Evolutionary conservation across 345 rosid genomes (phyloP).

Genomic region (Murraya paniculata): DNA sequence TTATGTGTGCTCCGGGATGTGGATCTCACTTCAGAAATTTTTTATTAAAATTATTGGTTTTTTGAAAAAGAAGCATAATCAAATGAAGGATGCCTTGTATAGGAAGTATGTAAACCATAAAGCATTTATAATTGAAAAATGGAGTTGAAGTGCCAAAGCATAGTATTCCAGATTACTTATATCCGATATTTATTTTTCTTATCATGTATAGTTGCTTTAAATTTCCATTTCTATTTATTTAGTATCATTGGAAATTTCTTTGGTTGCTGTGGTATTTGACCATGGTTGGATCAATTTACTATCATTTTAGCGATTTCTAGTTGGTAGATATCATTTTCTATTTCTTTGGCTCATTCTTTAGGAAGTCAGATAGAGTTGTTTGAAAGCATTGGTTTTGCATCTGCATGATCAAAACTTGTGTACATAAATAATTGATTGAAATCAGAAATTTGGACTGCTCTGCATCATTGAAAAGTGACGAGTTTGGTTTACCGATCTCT

Average conservation of each 20-base stretch:
- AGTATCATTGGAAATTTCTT: neutral
- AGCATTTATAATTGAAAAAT: neutral
- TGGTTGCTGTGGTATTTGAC: neutral
- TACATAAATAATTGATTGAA: conserved; percentile 5
- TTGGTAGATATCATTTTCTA: neutral
- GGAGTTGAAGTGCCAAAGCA: neutral
- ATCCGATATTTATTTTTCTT: neutral
- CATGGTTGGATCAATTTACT: neutral
- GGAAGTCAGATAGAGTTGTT: neutral
- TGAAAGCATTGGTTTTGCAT: neutral
- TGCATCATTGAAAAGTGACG: neutral
- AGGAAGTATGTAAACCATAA: neutral
- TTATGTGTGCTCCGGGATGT: neutral
- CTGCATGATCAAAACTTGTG: neutral
- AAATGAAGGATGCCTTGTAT: neutral
- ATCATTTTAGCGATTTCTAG: neutral
- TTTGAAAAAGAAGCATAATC: neutral
- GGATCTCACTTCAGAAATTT: neutral
- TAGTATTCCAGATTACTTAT: neutral
- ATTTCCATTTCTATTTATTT: neutral
- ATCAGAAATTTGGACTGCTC: neutral
- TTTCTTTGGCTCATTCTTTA: neutral
- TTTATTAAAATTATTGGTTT: neutral
- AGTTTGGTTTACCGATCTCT: conserved; percentile 17
- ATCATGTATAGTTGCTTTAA: neutral